phyloP scores from a whole-genome alignment of 768 basidiomycete genomes.

The Tubosaeta sp. region DNA sequence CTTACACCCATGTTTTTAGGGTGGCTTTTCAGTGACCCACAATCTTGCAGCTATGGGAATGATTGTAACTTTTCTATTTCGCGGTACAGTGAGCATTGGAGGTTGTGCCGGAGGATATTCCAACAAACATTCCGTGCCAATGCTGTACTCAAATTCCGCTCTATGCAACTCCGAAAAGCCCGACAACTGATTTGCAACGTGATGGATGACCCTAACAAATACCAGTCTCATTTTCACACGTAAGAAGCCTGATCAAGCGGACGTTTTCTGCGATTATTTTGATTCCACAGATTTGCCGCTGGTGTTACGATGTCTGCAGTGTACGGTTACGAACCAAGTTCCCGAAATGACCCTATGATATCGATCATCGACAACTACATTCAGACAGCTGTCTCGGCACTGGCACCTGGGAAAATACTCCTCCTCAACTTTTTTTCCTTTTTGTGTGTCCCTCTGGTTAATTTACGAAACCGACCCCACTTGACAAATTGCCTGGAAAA shows the following conservation, averaged over 20 bases:
- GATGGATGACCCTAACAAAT: not conserved
- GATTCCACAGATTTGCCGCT: conserved; percentile 25
- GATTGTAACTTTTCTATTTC: not conserved
- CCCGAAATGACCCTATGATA: conserved; percentile 7
- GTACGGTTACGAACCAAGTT: conserved; percentile 14
- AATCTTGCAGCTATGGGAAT: not conserved
- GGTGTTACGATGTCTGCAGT: conserved; percentile 21
- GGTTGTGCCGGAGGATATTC: conserved; percentile 1
- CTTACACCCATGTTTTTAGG: not conserved
- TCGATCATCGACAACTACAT: conserved; percentile 2
- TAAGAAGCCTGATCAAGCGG: not conserved
- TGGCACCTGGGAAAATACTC: not conserved
- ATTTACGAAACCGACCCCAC: not conserved
- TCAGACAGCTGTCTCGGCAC: not conserved
- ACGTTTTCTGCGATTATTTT: too few species aligned
- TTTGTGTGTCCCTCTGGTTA: conserved; percentile 7
- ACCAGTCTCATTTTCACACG: conserved; percentile 1
- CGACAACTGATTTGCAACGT: not conserved
- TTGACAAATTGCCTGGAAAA: not conserved
- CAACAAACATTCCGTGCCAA: conserved; percentile 1
- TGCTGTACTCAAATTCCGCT: not conserved
- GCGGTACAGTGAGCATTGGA: not conserved
- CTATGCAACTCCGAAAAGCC: not conserved
- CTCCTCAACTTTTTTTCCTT: conserved; percentile 9
- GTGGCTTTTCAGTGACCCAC: not conserved